phyloP scores from a whole-genome alignment of 352 stramenopile genomes.

The Pythium catenulatum region DNA sequence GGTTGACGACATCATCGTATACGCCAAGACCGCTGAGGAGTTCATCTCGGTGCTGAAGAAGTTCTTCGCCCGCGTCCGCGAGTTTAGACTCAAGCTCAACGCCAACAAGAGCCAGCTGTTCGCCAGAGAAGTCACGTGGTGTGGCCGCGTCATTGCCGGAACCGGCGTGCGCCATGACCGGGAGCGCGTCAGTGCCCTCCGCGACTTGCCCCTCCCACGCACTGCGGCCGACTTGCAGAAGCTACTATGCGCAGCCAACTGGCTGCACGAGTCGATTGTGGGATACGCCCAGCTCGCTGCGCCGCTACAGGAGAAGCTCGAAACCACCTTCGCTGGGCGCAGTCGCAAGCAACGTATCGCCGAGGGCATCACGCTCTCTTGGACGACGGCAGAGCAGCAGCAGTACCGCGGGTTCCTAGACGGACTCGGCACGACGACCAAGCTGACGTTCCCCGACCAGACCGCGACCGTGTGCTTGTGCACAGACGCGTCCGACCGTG shows the following conservation, averaged over 20 bases:
- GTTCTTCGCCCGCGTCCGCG: background rate
- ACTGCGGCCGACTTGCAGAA: slow-evolving; percentile 33
- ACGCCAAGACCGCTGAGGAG: background rate
- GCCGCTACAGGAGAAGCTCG: slow-evolving; percentile 3
- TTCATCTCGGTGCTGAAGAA: background rate
- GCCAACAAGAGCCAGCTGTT: slow-evolving; percentile 36
- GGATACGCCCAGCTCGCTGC: background rate
- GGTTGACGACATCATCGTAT: slow-evolving; percentile 20
- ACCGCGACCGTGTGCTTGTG: background rate
- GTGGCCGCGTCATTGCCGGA: slow-evolving; percentile 32
- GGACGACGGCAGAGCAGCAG: background rate
- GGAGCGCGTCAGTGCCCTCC: background rate
- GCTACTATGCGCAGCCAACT: slow-evolving; percentile 42
- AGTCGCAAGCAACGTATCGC: background rate
- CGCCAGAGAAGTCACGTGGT: slow-evolving; percentile 22
- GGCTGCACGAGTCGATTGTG: slow-evolving; percentile 29
- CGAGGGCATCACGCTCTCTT: background rate
- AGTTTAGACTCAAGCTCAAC: slow-evolving; percentile 31
- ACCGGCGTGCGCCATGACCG: slow-evolving; percentile 1
- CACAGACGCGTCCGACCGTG: background rate
- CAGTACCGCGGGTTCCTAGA: background rate
- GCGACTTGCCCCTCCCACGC: background rate
- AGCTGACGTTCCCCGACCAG: background rate
- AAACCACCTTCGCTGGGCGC: background rate
- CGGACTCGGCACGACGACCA: too few species aligned